These are phyloP conservation scores for Gonapodya prolifera DNA, from an alignment of 192 early-diverging fungal genomes.

Conservation along the genomic window DNA sequence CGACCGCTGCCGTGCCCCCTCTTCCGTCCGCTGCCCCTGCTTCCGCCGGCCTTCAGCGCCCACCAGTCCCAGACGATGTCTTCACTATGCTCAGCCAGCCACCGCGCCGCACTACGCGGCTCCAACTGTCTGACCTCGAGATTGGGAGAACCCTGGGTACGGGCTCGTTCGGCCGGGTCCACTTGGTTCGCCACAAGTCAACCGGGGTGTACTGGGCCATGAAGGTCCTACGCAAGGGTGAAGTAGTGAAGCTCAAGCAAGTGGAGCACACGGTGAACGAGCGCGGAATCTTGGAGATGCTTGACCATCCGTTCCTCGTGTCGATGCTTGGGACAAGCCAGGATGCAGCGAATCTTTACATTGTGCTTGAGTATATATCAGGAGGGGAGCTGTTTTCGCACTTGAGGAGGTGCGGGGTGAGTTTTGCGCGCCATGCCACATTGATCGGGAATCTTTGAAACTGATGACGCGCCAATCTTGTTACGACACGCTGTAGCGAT, in stretches of 20 bases:
- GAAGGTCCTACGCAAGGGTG: slow-evolving; percentile 87
- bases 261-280: slow-evolving; percentile 98
- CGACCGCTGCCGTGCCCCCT: background rate
- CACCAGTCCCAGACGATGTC: background rate
- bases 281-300: slow-evolving; percentile 76
- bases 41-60: background rate
- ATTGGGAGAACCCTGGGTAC: slow-evolving; percentile 86
- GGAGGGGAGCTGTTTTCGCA: slow-evolving; percentile 86
- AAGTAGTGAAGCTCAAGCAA: slow-evolving; percentile 90
- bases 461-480: background rate
- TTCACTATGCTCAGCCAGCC: background rate
- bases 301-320: slow-evolving; percentile 84
- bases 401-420: slow-evolving; percentile 63
- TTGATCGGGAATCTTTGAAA: background rate
- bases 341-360: slow-evolving; percentile 81
- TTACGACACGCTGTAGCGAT: slow-evolving; percentile 36
- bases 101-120: background rate
- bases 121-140: slow-evolving; percentile 57
- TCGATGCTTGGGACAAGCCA: slow-evolving; percentile 89
- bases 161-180: slow-evolving; percentile 93
- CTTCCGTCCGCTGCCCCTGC: background rate
- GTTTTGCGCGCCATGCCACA: slow-evolving; percentile 1
- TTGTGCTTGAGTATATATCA: slow-evolving; percentile 90
- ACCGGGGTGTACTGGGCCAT: slow-evolving; percentile 87
- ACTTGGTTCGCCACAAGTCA: slow-evolving; percentile 66